Percentiles rank a stretch among this genome's conserved stretches.
phyloP scores from a whole-genome alignment of 805 yeast genomes.

The Kazachstania psychrophila region DNA sequence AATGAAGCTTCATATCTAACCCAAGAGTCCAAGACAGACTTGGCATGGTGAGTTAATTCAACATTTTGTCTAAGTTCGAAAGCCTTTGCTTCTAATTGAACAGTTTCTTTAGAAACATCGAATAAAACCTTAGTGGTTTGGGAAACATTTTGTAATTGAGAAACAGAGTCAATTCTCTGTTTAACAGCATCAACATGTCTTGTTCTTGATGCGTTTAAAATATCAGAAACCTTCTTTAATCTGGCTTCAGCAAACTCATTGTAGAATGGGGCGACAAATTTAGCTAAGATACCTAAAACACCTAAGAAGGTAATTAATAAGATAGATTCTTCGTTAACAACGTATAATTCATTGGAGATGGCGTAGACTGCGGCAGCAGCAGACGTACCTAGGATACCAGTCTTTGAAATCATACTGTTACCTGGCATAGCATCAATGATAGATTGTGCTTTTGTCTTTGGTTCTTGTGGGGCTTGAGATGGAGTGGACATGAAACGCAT shows the following conservation, averaged over 20 bases:
- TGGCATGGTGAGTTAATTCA: conserved; percentile 82
- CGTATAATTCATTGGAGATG: conserved; percentile 84
- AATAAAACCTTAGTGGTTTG: conserved; percentile 84
- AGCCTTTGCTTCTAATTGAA: conserved; percentile 86
- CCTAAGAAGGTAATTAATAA: conserved; percentile 72
- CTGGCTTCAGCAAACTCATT: conserved; percentile 88
- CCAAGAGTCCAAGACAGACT: conserved; percentile 95
- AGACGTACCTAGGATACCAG: conserved; percentile 90
- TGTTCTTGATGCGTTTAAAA: conserved; percentile 79
- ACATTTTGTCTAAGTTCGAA: conserved; percentile 89
- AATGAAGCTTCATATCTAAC: conserved; percentile 95
- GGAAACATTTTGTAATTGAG: conserved; percentile 86
- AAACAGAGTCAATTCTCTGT: conserved; percentile 80
- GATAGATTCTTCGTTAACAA: conserved; percentile 89
- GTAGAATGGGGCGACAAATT: conserved; percentile 88
- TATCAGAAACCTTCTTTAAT: conserved; percentile 67
- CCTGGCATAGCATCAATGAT: conserved; percentile 92
- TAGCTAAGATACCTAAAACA: conserved; percentile 66
- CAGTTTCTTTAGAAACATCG: conserved; percentile 93
- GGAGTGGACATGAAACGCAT: conserved; percentile 53
- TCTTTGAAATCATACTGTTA: conserved; percentile 75
- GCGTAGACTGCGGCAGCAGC: conserved; percentile 93
- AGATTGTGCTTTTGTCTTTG: conserved; percentile 83
- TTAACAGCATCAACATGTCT: conserved; percentile 90
- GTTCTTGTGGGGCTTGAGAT: conserved; percentile 73